These are phyloP conservation scores for Flaveria sonorensis DNA, from an alignment of 129 eudicot genomes.

Conservation along the genomic window DNA sequence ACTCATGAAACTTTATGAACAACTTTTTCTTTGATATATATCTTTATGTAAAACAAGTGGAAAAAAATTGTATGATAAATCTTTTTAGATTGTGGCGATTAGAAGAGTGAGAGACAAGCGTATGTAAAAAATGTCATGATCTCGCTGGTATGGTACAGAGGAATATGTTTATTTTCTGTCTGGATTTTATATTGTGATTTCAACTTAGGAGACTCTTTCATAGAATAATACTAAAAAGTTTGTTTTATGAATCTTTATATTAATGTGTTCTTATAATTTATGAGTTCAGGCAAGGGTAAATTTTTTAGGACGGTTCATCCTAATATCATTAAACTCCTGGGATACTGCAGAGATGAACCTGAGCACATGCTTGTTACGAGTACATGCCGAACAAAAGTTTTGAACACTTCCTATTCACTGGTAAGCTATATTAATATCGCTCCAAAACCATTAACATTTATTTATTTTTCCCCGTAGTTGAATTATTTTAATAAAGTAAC, in stretches of 20 bases:
- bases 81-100: background rate
- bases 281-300: slow-evolving; percentile 23
- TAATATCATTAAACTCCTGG: slow-evolving; percentile 26
- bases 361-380: slow-evolving; percentile 22
- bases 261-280: background rate
- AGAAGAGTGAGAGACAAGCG: background rate
- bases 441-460: background rate
- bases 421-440: slow-evolving; percentile 13
- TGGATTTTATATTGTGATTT: background rate
- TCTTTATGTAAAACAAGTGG: no score
- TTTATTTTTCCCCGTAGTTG: background rate
- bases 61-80: no score
- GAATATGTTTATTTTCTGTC: slow-evolving; percentile 16
- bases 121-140: background rate
- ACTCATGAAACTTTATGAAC: no score
- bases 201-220: background rate
- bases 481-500: background rate
- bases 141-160: background rate
- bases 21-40: no score
- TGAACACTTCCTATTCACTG: background rate
- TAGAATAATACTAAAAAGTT: background rate
- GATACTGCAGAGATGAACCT: slow-evolving; percentile 15
- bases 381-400: slow-evolving; percentile 25
- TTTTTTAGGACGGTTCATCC: slow-evolving; percentile 17
- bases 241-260: background rate